Evolutionary conservation across 2,329 filamentous ascomycete genomes (phyloP), one percentile per base, ranked within the genome.

Genomic region (Apiospora phragmitis): DNA sequence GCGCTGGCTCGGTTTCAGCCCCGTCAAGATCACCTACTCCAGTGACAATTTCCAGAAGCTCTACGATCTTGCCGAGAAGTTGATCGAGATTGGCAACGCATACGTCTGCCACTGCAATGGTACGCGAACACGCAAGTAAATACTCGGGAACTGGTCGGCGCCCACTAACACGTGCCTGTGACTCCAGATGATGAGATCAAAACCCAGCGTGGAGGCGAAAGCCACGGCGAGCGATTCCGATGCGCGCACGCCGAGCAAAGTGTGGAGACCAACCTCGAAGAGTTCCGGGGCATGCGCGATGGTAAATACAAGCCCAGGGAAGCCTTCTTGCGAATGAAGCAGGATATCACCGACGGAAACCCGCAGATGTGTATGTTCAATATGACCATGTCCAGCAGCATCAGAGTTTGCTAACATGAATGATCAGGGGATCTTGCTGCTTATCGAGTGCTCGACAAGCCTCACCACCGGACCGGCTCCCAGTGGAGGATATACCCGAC

Each of bases 401-500:
- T 38, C 5, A 12, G 11, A 12, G 18, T 35, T 35, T 42, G 29
- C 68, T 69, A 43, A 69, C 68, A 24, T 26, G 3, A 4, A 26
- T 51, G 4, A 11, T 11, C n/a, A 68, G 67, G 95, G 95, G 95
- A 98, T 85, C 83, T 97, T 69, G 93, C 93, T 1, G 95, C 95
- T 21, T 98, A 97, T 82, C 90, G 95, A 72, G 91, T 98, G 70
- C 87, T 94, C 55, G 83, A 89, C 71, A 86, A 86, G 72, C 87
- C 90, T 59, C 94, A 97, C 79, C 90, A 94, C 81, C 89, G 93
- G 45, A 97, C 95, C 0, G 94, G 93, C 41, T 85, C 89, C 74
- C 90, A 92, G 78, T 98, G 95, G 94, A 92, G 91, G 81, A 97
- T 98, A 73, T 98, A 97, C 80, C 96, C 96, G 0, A 97, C 95